Evolutionary conservation across 2,329 filamentous ascomycete species (phyloP).

Genomic region (Aciculosporium take): DNA sequence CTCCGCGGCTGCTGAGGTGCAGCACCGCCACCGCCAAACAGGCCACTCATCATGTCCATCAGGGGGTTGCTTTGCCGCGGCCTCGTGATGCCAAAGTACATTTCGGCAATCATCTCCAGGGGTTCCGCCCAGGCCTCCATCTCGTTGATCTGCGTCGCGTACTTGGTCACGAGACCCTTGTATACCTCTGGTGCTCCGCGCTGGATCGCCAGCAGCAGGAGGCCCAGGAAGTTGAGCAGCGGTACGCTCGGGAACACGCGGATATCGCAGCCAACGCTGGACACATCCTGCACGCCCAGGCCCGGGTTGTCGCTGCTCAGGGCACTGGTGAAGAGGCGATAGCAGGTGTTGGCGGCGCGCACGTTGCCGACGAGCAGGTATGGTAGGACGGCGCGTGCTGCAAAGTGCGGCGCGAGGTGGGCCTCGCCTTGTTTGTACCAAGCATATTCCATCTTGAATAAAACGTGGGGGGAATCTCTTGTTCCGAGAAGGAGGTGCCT

Average conservation of each 20-base stretch:
- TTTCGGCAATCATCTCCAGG: constrained; percentile 77
- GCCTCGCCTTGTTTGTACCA: constrained; percentile 88
- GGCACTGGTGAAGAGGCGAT: constrained; percentile 45
- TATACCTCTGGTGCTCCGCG: constrained; percentile 66
- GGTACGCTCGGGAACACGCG: constrained; percentile 81
- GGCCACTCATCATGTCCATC: constrained; percentile 94
- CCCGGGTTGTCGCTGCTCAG: constrained; percentile 27
- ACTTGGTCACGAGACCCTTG: constrained; percentile 69
- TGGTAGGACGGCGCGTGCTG: constrained; percentile 73
- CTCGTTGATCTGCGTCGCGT: constrained; percentile 65
- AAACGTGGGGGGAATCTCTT: constrained; percentile 67
- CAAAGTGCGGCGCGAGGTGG: constrained; percentile 76
- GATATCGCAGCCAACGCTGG: constrained; percentile 55
- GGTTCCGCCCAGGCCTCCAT: constrained; percentile 65
- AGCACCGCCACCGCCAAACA: constrained; percentile 65
- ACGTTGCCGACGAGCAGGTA: constrained; percentile 86
- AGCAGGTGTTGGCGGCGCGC: constrained; percentile 71
- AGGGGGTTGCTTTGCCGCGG: constrained; percentile 83
- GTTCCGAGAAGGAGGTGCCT: constrained; percentile 79
- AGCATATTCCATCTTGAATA: constrained; percentile 73
- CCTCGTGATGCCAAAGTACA: constrained; percentile 89
- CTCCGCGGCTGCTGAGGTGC: constrained; percentile 25
- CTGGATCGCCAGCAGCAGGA: constrained; percentile 73
- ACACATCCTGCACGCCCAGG: constrained; percentile 69
- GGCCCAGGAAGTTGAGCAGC: constrained; percentile 84